Percentiles rank a stretch among this genome's conserved stretches.
Evolutionary conservation across 768 basidiomycete species (phyloP).

Genomic region (Artomyces pyxidatus): DNA sequence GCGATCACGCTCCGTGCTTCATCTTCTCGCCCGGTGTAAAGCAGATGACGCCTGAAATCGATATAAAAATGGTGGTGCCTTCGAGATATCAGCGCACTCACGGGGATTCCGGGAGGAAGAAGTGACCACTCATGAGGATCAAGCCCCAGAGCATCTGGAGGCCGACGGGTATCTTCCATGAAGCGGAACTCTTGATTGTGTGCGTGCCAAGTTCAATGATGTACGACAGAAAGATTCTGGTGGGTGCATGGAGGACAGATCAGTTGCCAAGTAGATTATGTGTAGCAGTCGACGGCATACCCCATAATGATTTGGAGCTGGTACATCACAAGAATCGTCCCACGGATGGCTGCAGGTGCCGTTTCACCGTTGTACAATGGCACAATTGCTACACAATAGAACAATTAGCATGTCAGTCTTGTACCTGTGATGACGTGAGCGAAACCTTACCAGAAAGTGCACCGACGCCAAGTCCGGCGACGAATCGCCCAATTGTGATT

Average conservation of each 20-base stretch:
- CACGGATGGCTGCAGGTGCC: conserved; percentile 66
- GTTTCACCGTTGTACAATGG: conserved; percentile 71
- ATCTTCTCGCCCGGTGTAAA: conserved; percentile 43
- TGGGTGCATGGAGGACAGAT: not conserved
- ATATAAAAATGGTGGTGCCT: not conserved
- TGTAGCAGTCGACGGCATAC: conserved; percentile 25
- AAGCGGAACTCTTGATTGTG: conserved; percentile 43
- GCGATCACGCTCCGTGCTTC: conserved; percentile 61
- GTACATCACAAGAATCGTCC: conserved; percentile 63
- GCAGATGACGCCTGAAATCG: conserved; percentile 52
- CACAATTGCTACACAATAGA: conserved; percentile 16
- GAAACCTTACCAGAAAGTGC: conserved; percentile 49
- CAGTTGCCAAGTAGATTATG: not conserved
- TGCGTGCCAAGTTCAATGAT: conserved; percentile 64
- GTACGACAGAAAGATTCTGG: conserved; percentile 48
- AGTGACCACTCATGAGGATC: conserved; percentile 57
- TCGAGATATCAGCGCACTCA: conserved; percentile 22
- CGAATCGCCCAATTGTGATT: conserved; percentile 63
- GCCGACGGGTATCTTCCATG: conserved; percentile 72
- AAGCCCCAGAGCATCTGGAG: conserved; percentile 66
- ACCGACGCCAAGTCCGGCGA: conserved; percentile 73
- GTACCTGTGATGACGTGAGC: not conserved
- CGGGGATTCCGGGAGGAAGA: conserved; percentile 77
- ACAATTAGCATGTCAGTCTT: not conserved
- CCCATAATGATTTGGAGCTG: conserved; percentile 72